A percentile compares a stretch with the other conserved stretches of the same genome.
Evolutionary conservation across 495 filamentous ascomycete species (phyloP).

Genomic region (Penicillium samsonianum): DNA sequence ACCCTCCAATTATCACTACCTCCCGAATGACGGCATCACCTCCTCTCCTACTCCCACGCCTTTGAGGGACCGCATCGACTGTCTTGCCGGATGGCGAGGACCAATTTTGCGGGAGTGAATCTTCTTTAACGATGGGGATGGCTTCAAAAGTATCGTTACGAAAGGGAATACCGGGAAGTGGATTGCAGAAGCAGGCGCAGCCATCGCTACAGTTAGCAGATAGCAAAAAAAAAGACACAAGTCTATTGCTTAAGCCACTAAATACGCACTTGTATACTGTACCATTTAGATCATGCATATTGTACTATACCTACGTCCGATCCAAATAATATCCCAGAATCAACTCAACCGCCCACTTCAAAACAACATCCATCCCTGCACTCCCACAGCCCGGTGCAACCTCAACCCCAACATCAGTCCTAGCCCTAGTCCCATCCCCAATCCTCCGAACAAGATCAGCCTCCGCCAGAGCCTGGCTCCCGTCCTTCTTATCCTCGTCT

Average conservation of each 20-base stretch:
- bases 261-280: background rate
- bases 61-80: constrained; percentile 38
- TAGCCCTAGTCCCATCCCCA: constrained; percentile 37
- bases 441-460: constrained; percentile 34
- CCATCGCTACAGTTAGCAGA: background rate
- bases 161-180: background rate
- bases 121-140: background rate
- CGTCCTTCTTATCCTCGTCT: constrained; percentile 54
- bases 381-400: constrained; percentile 42
- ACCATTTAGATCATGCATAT: background rate
- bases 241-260: background rate
- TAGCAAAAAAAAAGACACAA: background rate
- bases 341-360: constrained; percentile 50
- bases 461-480: constrained; percentile 7
- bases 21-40: too few relatives aligned
- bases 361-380: constrained; percentile 36
- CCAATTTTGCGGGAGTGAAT: constrained; percentile 12
- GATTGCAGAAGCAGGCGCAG: background rate
- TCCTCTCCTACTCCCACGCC: background rate
- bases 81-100: constrained; percentile 40
- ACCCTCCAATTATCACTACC: too few relatives aligned
- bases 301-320: background rate
- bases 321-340: constrained; percentile 30
- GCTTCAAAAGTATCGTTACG: background rate
- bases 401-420: constrained; percentile 40